Evolutionary conservation across 1,284 basidiomycete genomes (phyloP), one percentile per base, ranked within the genome.

Genomic region (Marasmius oreades): DNA sequence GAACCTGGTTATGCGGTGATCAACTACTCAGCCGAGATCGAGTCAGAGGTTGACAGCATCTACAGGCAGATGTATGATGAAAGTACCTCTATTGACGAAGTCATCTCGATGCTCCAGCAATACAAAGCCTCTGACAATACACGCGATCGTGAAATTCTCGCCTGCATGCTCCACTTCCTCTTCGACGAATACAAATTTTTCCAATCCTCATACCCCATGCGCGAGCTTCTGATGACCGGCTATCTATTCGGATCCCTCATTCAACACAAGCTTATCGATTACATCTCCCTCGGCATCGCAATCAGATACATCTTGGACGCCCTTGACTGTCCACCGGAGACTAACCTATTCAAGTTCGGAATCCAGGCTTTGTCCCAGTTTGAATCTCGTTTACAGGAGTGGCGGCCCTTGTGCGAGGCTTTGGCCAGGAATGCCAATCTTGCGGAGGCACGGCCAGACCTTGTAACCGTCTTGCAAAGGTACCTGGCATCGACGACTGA

Each of bases 101-200:
- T 99, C 61, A 90, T 98, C 60, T 74, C 82, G 20, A 86, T 96
- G 70, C 84, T 99, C 39, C 88, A 93, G 72, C 85, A 86, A 51
- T 86, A 88, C 76, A 93, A 95, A 68, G 84, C 84, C 55, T 97
- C 95, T 23, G 80, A 82, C 26, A 93, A 91, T 64, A 70, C 86
- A 39, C 87, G 89, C 61, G 95, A 98, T 65, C 93, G 95, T 69
- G 93, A 99, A 75, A 86, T 98, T 58, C 98, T 99, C 69, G 97
- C 95, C 12, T 98, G 95, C 81, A 96, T 98, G 85, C 86, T 99
- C 52, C 95, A 98, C 76, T 97, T 98, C 76, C 85, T 99, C 54
- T 99, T 99, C 73, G 97, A 99, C 84, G 97, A 99, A 77, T 98
- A 98, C 84, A 95, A 95, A 69, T 99, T 98, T 79, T 98, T 99